A percentile compares a stretch with the other conserved stretches of the same genome.
phyloP scores from a whole-genome alignment of 352 stramenopile species.

The Globisporangium apiculatum region DNA sequence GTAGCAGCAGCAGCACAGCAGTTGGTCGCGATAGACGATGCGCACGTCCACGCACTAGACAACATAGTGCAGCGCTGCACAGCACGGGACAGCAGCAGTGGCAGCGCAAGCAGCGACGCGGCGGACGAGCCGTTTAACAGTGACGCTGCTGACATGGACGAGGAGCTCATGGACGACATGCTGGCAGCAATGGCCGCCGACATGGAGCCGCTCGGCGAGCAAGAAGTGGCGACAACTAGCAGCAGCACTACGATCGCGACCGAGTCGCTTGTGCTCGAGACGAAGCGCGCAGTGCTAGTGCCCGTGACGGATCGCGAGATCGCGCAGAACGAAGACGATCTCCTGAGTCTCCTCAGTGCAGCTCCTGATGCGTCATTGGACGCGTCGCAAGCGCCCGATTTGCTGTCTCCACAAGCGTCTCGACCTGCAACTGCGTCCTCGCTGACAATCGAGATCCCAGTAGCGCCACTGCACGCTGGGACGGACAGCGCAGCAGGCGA shows the following conservation, averaged over 20 bases:
- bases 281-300: slow-evolving; percentile 8
- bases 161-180: slow-evolving; percentile 9
- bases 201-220: not conserved
- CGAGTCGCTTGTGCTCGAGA: not conserved
- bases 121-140: slow-evolving; percentile 3
- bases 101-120: slow-evolving; percentile 5
- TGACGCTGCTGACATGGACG: slow-evolving; percentile 3
- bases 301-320: slow-evolving; percentile 32
- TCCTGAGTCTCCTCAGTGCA: slow-evolving; percentile 31
- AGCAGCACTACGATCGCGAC: slow-evolving; percentile 1
- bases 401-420: not conserved
- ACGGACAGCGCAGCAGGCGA: not conserved
- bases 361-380: slow-evolving; percentile 5
- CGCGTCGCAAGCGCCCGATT: not conserved
- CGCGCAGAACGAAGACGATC: slow-evolving; percentile 47
- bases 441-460: slow-evolving; percentile 1
- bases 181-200: slow-evolving; percentile 14
- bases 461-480: not conserved
- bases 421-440: not conserved
- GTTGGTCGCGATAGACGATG: not conserved
- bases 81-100: not conserved
- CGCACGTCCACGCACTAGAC: not conserved
- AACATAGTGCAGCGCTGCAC: not conserved
- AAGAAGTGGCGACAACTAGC: not conserved
- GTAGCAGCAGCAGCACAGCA: not conserved